A percentile compares a stretch with the other conserved stretches of the same genome.
phyloP scores from a whole-genome alignment of 2,329 filamentous ascomycete species.

The Pseudohalonectria lignicola region DNA sequence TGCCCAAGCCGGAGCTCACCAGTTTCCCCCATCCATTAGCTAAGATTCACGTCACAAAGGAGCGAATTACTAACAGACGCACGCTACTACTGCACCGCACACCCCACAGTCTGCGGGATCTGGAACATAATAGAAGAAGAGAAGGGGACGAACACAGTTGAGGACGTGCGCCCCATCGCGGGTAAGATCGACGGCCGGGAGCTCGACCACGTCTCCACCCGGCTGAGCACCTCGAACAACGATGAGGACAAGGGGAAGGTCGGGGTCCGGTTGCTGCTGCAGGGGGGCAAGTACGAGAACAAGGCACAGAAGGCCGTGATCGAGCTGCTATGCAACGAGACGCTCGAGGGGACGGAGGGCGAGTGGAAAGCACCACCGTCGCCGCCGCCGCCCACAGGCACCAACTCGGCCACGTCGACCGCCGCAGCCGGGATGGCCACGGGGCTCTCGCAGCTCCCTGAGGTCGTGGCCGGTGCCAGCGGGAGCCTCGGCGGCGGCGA shows the following conservation, averaged over 20 bases:
- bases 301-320: constrained; percentile 61
- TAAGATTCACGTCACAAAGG: no score
- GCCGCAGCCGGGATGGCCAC: constrained; percentile 20
- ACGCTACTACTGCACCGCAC: no score
- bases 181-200: constrained; percentile 52
- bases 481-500: constrained; percentile 19
- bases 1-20: no score
- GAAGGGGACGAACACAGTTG: constrained; percentile 32
- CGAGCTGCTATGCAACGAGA: constrained; percentile 71
- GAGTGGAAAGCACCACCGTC: constrained; percentile 32
- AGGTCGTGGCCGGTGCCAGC: constrained; percentile 11
- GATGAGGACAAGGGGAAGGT: constrained; percentile 56
- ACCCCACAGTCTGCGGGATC: constrained; percentile 62
- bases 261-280: constrained; percentile 60
- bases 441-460: no score
- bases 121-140: constrained; percentile 41
- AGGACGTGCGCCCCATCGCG: constrained; percentile 60
- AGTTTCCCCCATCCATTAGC: no score
- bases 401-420: constrained; percentile 11
- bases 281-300: constrained; percentile 41
- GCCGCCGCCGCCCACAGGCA: constrained; percentile 5
- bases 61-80: no score
- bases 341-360: constrained; percentile 63
- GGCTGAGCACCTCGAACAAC: constrained; percentile 54
- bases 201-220: constrained; percentile 55